Evolutionary conservation across 163 green algal species (phyloP), one percentile per base, ranked within the genome.

Genomic region (Trebouxiophyceae sp.): DNA sequence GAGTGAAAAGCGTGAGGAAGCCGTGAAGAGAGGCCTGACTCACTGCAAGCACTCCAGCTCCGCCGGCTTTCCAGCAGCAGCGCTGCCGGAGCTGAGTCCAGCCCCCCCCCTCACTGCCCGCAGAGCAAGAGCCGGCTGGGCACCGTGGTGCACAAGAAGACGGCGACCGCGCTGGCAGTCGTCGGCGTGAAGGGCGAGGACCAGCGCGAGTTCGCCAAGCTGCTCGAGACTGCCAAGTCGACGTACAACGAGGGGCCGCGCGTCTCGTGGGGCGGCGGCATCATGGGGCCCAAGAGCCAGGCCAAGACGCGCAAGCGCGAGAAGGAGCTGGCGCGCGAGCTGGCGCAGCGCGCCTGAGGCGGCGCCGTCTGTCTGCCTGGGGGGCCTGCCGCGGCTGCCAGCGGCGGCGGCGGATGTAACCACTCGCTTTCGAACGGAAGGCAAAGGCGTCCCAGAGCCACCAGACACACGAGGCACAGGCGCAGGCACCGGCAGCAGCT

Each of bases 141-240:
- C 39, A 80, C 83, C 29, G 81, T 99, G 4, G 92, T 98, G 70
- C 94, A 99, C 91, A 91, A 97, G 86, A 98, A 98, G 88, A 98
- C 78, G 32, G 95, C 95, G 34, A 91, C 93, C 19, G 90, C 88
- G 22, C 81, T 98, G 74, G 82, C 78, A 19, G 67, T 99, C 70
- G 98, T 93, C 4, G 76, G 70, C 12, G 91, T 99, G 27, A 97
- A 97, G 84, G 89, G 91, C 73, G 93, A 98, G 85, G 94, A 99
- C 85, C 85, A 97, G 85, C 85, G 90, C 63, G 93, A 98, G 77
- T 90, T 99, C 34, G 84, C 84, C 74, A 97, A 98, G 91, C 71
- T 99, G 64, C 84, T 95, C 30, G 94, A 98, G 66, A 86, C 72
- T 45, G 80, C 73, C 64, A 83, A 88, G 73, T 55, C 67, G 39